Percentiles rank a stretch among this genome's conserved stretches.
Evolutionary conservation across 352 stramenopile genomes (phyloP).

Genomic region (Pythium dissotocum): DNA sequence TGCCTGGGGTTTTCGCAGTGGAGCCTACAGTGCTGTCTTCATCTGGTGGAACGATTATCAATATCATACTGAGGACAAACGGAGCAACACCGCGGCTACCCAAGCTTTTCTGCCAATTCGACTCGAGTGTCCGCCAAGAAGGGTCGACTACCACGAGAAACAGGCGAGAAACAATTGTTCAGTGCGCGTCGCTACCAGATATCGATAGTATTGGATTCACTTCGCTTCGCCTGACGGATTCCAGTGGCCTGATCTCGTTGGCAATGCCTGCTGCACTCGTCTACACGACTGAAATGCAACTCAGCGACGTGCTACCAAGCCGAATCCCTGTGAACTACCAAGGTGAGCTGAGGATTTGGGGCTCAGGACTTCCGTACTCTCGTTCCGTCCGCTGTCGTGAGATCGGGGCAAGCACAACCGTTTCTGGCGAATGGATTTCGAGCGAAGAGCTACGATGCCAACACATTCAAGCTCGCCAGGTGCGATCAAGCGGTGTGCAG

Average conservation of each 20-base stretch:
- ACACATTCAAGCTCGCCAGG: background rate
- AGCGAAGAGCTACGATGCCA: constrained; percentile 8
- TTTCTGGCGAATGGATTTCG: constrained; percentile 23
- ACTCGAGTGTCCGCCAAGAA: background rate
- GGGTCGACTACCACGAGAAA: background rate
- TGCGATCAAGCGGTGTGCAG: constrained; percentile 1
- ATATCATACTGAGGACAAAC: constrained; percentile 1
- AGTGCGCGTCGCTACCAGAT: constrained; percentile 13
- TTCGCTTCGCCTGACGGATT: constrained; percentile 12
- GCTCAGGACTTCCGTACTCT: constrained; percentile 11
- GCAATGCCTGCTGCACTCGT: background rate
- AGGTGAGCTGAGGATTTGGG: constrained; percentile 13
- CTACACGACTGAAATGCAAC: constrained; percentile 6
- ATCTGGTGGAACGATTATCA: constrained; percentile 15
- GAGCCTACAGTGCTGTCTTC: constrained; percentile 9
- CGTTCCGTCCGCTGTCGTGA: constrained; percentile 8
- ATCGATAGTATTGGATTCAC: background rate
- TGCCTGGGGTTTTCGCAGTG: constrained; percentile 4
- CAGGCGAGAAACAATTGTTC: background rate
- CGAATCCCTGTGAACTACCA: constrained; percentile 12
- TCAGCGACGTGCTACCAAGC: background rate
- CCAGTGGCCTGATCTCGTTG: background rate
- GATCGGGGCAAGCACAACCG: background rate
- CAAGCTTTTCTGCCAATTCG: constrained; percentile 12
- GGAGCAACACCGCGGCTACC: background rate